Evolutionary conservation across 345 rosid species (phyloP).

Genomic region (Eutrema heterophyllum): DNA sequence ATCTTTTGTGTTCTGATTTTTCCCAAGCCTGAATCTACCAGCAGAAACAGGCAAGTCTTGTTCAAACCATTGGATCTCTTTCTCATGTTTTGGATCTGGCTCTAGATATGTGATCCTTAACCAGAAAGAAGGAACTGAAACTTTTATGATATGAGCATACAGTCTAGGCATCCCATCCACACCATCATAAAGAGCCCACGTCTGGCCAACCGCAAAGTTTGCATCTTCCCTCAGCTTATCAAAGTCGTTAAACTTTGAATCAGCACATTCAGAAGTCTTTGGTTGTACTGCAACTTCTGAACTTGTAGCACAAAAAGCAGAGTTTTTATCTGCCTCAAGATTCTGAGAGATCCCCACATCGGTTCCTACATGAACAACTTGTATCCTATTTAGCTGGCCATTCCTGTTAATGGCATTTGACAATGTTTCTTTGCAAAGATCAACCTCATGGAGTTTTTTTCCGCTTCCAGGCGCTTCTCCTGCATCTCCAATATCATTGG

Average conservation of each 20-base stretch:
- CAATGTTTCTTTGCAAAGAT: too few relatives aligned
- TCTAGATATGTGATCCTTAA: slow-evolving; percentile 59
- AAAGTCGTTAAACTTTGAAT: slow-evolving; percentile 35
- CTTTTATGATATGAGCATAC: slow-evolving; percentile 55
- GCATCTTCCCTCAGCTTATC: slow-evolving; percentile 35
- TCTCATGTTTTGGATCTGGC: slow-evolving; percentile 42
- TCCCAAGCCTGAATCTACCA: background rate
- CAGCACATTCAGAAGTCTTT: background rate
- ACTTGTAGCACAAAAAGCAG: too few relatives aligned
- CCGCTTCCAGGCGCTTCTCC: too few relatives aligned
- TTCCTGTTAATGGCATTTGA: too few relatives aligned
- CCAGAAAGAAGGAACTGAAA: slow-evolving; percentile 37
- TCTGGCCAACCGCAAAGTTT: slow-evolving; percentile 51
- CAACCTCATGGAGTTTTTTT: too few relatives aligned
- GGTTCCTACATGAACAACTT: too few relatives aligned
- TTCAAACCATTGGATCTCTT: slow-evolving; percentile 39
- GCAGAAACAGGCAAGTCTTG: slow-evolving; percentile 33
- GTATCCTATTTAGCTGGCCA: too few relatives aligned
- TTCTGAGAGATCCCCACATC: too few relatives aligned
- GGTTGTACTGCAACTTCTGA: background rate
- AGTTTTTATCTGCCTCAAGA: too few relatives aligned
- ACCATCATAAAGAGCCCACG: slow-evolving; percentile 54
- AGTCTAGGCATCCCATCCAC: slow-evolving; percentile 61
- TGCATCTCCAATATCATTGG: background rate
- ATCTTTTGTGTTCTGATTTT: background rate